Evolutionary conservation across 1,284 basidiomycete genomes (phyloP).

Genomic region (Ustilago xerochloae): DNA sequence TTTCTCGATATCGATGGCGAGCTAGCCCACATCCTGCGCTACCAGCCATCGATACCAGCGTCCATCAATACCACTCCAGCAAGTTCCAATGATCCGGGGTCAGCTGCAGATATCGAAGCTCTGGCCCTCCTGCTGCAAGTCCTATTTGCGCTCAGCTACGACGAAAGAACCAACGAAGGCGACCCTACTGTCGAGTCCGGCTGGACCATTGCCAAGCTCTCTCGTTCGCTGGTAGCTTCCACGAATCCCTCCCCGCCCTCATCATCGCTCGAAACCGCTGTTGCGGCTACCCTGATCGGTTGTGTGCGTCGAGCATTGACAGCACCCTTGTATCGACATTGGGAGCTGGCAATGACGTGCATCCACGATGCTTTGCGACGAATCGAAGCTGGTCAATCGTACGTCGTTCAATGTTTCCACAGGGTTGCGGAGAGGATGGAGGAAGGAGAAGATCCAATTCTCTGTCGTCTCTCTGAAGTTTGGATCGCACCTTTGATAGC

Average conservation of each 20-base stretch:
- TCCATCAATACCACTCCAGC: neutral
- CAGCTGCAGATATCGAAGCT: constrained; percentile 15
- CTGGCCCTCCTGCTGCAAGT: constrained; percentile 23
- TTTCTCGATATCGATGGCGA: constrained; percentile 41
- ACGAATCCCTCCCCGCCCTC: neutral
- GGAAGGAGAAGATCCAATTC: constrained; percentile 15
- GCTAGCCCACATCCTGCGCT: constrained; percentile 16
- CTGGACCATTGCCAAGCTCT: constrained; percentile 48
- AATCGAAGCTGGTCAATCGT: constrained; percentile 9
- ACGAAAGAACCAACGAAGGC: constrained; percentile 41
- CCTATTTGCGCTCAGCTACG: constrained; percentile 42
- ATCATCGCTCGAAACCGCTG: neutral
- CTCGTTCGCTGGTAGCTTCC: constrained; percentile 28
- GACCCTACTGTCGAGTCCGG: constrained; percentile 48
- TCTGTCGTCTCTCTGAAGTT: constrained; percentile 20
- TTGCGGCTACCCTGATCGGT: constrained; percentile 16
- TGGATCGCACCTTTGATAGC: constrained; percentile 16
- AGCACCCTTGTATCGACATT: constrained; percentile 41
- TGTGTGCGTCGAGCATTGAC: constrained; percentile 30
- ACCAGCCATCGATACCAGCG: neutral
- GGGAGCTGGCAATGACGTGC: constrained; percentile 24
- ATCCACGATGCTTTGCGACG: constrained; percentile 16
- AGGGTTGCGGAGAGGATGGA: constrained; percentile 15
- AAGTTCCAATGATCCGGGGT: neutral
- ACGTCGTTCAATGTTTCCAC: constrained; percentile 13